Base-by-base conservation (phyloP, 257 asterid genomes). In the Phtheirospermum japonicum region DNA sequence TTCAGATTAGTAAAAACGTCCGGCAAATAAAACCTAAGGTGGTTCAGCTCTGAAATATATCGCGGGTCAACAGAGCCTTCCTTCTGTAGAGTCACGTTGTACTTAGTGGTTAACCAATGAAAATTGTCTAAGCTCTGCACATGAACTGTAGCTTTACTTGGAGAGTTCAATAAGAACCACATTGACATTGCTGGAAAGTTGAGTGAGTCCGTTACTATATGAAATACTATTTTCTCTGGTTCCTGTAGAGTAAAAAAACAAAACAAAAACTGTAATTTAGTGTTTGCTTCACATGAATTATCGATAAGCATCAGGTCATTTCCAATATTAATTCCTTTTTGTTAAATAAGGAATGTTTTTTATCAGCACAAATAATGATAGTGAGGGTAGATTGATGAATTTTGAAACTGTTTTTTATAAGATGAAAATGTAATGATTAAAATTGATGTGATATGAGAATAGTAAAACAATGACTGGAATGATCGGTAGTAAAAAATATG, bases 101-200 rank as follows among this genome's bases (percentile, higher is more conserved):
- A 89, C 71, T 79, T 83, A 61, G 81, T 54, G 30, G 77, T 65
- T 64, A 87, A 74, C 97, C 85, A 80, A 43, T 73, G 76, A 60
- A 80, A 87, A 62, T 51, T 56, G 28, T 85, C 96, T 33, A 81
- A 61, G 72, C 81, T 79, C 77, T 82, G 90, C 70, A 93, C 86
- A 36, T 83, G 80, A 34, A 89, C 66, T 18, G 90, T 78, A 69
- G 99, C 94, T 73, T 83, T 78, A 18, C 77, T 79, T 8, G 90
- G 97, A 71, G 95, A 86, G 73, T 87, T 89, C 61, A 68, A 67
- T 73, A 89, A 70, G 84, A 93, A 93, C 99, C 99, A 93, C 97
- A 87, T 89, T 14, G 89, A 68, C 74, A 93, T 82, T 40, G 99
- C 88, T 39, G 97, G 96, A 61, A 76, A 59, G 79, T 83, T 89